Conservation (phyloP, 2,329 filamentous ascomycete genomes). For the Fusarium agapanthi region DNA sequence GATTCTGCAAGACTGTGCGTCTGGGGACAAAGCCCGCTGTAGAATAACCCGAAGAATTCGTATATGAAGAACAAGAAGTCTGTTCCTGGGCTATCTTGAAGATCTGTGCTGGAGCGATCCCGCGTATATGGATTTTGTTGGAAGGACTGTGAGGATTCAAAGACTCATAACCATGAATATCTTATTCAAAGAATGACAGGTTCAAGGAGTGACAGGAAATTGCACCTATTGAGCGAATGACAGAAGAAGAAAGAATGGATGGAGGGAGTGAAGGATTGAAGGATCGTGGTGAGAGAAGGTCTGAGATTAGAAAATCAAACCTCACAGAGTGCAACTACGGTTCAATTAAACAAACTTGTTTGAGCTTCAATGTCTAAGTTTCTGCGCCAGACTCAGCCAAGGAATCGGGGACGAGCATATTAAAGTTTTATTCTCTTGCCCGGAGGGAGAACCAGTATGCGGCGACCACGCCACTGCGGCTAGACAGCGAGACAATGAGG, state of each 20-base stretch:
- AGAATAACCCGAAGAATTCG: neutral
- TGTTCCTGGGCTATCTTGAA: neutral
- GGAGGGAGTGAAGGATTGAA: conserved; percentile 1
- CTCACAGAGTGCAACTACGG: conserved; percentile 2
- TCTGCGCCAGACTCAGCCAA: conserved; percentile 9
- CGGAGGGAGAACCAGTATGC: conserved; percentile 11
- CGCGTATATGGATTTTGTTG: neutral
- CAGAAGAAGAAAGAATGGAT: conserved; percentile 11
- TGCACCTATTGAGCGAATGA: conserved; percentile 9
- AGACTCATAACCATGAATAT: neutral
- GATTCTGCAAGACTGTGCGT: neutral
- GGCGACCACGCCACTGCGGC: conserved; percentile 22
- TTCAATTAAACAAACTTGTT: conserved; percentile 22
- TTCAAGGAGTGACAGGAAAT: conserved; percentile 13
- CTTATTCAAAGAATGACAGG: neutral
- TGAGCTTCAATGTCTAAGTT: conserved; percentile 8
- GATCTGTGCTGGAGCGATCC: neutral
- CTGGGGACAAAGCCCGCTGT: neutral
- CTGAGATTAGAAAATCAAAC: neutral
- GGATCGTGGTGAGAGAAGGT: conserved; percentile 6
- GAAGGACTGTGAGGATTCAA: conserved; percentile 23
- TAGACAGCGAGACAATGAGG: conserved; percentile 10
- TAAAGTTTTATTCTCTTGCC: conserved; percentile 23
- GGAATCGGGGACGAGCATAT: neutral
- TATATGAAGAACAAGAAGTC: neutral